Evolutionary conservation across 108 stramenopile species (phyloP), one percentile per base, ranked within the genome.

Genomic region (Pinguiococcus pyrenoidosus): DNA sequence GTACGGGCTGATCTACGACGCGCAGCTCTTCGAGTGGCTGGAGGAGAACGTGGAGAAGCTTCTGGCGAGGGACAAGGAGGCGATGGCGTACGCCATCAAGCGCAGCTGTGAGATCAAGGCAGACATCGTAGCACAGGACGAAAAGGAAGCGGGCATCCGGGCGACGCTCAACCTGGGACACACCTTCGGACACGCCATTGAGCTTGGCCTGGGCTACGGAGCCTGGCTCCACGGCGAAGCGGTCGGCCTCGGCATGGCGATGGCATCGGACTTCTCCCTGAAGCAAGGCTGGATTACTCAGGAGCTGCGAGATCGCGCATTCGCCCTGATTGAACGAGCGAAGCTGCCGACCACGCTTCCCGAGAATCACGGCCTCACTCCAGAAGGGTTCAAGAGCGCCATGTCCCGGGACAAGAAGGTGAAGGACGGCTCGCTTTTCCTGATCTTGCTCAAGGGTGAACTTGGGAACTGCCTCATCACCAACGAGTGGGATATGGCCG

Each of bases 171-270:
- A 98, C 66, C 64, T 98, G 32, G 96, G 96, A 21, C 96, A 98
- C 64, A 98, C 96, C 25, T 91, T 95, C 64, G 96, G 92, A 20
- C 96, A 98, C 62, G 96, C 92, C 21, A 88, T 98, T 47, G 96
- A 98, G 67, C 85, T 83, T 54, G 80, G 82, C 41, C 71, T 82
- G 6, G 88, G 91, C 8, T 92, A 94, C 62, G 91, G 91, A 12
- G 73, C 66, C 9, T 89, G 83, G 74, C 55, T 92, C 27, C 94
- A 98, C 57, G 96, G 96, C 13, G 96, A 98, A 63, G 89, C 85
- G 8, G 96, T 94, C 9, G 74, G 85, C 12, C 84, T 93, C 59
- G 96, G 96, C 27, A 94, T 81, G 23, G 80, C 74, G 43, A 92
- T 91, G 89, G 96, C 92, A 12, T 82, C 91, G 4, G 74, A 79